A percentile compares a stretch with the other conserved stretches of the same genome.
Conservation (phyloP, 2,329 filamentous ascomycete genomes). For the Eurotiales sp. region DNA sequence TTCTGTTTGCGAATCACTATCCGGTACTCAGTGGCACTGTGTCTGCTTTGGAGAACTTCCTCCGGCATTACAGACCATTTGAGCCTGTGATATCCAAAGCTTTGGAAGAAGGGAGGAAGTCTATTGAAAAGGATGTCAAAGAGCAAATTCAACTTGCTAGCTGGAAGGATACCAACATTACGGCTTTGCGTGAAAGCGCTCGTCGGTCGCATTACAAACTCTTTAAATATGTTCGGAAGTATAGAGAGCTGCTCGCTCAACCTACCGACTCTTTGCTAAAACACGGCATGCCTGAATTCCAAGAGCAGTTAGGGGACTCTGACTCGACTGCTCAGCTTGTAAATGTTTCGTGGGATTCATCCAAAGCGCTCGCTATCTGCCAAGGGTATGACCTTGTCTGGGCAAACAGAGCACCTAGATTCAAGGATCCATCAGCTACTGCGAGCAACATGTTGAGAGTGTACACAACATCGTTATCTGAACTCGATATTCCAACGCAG, state of each 20-base stretch:
- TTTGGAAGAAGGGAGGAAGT: constrained; percentile 63
- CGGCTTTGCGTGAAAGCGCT: constrained; percentile 81
- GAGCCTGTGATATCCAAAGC: constrained; percentile 61
- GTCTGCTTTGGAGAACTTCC: constrained; percentile 69
- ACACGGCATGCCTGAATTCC: constrained; percentile 30
- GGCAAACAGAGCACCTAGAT: constrained; percentile 56
- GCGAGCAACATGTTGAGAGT: constrained; percentile 70
- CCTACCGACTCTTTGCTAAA: constrained; percentile 61
- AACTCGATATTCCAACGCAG: constrained; percentile 55
- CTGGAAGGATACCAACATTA: constrained; percentile 98
- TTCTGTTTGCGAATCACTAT: constrained; percentile 58
- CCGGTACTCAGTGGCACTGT: constrained; percentile 56
- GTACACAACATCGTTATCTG: constrained; percentile 49
- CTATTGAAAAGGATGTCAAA: constrained; percentile 87
- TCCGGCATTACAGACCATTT: constrained; percentile 70
- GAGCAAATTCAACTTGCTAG: constrained; percentile 90
- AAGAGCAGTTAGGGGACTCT: constrained; percentile 21
- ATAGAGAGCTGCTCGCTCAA: constrained; percentile 72
- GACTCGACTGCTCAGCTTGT: constrained; percentile 9
- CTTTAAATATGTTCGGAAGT: constrained; percentile 87
- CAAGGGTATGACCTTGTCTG: constrained; percentile 28
- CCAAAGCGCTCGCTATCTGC: constrained; percentile 31
- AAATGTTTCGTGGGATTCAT: constrained; percentile 8
- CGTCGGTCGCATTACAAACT: constrained; percentile 87
- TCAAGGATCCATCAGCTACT: constrained; percentile 67